Percentiles rank a stretch among this genome's conserved stretches.
Conservation (phyloP, 805 yeast species). For the Hanseniaspora opuntiae region DNA sequence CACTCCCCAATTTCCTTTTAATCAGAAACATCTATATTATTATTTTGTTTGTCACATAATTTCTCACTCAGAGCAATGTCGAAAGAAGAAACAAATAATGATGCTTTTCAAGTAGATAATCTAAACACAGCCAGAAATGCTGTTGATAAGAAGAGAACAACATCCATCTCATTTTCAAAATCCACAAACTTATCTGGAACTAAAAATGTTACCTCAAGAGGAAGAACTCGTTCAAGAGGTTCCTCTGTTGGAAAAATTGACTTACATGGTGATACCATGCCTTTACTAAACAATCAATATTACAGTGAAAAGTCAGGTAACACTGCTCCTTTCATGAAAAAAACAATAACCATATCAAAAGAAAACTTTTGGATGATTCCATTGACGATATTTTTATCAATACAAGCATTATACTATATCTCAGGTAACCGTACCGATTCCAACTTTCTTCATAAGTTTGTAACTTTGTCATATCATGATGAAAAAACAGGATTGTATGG, state of each 20-base stretch:
- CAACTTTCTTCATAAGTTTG: constrained; percentile 51
- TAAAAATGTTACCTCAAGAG: not conserved
- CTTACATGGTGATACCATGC: constrained; percentile 9
- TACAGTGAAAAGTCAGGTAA: not conserved
- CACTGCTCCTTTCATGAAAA: constrained; percentile 4
- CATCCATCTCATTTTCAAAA: constrained; percentile 6
- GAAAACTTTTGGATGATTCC: constrained; percentile 12
- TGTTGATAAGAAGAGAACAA: not conserved
- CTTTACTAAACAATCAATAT: not conserved
- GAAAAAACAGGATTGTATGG: constrained; percentile 57
- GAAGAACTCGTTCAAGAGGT: constrained; percentile 11
- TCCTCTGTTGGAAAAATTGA: constrained; percentile 10
- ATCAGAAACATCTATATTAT: not conserved
- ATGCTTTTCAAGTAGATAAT: not conserved
- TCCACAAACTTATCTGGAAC: not conserved
- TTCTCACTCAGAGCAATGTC: not conserved
- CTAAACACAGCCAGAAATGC: not conserved
- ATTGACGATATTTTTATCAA: not conserved
- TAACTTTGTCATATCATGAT: constrained; percentile 51
- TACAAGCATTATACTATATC: constrained; percentile 15
- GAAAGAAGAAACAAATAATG: not conserved
- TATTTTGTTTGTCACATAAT: not conserved
- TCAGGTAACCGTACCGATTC: constrained; percentile 45
- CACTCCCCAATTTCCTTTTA: not conserved
- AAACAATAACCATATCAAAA: constrained; percentile 8